These are phyloP conservation scores for Lepidium sativum DNA, from an alignment of 345 rosid species.

Conservation along the genomic window DNA sequence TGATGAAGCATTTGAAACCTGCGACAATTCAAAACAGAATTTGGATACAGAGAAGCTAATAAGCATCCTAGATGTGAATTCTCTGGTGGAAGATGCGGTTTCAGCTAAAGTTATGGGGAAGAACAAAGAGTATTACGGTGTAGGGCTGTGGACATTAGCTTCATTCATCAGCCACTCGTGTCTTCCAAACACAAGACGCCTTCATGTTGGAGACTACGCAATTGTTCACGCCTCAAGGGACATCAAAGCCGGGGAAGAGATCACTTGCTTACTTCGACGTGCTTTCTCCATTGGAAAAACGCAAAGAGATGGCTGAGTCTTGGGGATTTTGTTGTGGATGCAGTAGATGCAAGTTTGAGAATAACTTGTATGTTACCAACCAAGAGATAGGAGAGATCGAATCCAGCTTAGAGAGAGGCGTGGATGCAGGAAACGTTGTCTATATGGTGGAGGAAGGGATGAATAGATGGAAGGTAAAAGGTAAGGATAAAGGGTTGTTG, in stretches of 20 bases:
- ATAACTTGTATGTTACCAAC: conserved; percentile 28
- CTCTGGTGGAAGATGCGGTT: conserved; percentile 70
- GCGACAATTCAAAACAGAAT: conserved; percentile 6
- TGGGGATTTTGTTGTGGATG: conserved; percentile 79
- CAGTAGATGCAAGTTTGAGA: conserved; percentile 64
- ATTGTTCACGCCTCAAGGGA: conserved; percentile 72
- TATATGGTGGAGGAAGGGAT: conserved; percentile 62
- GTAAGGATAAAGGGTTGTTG: conserved; percentile 62
- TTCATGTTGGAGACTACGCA: conserved; percentile 63
- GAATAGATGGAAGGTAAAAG: conserved; percentile 61
- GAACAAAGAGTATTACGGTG: conserved; percentile 66
- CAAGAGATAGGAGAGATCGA: conserved; percentile 51
- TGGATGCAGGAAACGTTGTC: conserved; percentile 46
- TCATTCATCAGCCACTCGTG: conserved; percentile 89
- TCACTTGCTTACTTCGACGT: conserved; percentile 64
- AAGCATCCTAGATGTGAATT: conserved; percentile 75
- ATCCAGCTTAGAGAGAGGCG: conserved; percentile 46
- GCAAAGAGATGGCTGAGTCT: conserved; percentile 50
- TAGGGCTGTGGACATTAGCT: conserved; percentile 67
- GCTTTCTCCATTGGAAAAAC: conserved; percentile 38
- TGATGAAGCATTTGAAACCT: conserved; percentile 27
- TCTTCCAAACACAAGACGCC: conserved; percentile 55
- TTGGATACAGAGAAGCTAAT: conserved; percentile 41
- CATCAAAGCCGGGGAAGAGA: conserved; percentile 75
- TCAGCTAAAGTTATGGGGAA: conserved; percentile 72